phyloP scores from a whole-genome alignment of 1,284 basidiomycete species.

The Calocybe gambosa region DNA sequence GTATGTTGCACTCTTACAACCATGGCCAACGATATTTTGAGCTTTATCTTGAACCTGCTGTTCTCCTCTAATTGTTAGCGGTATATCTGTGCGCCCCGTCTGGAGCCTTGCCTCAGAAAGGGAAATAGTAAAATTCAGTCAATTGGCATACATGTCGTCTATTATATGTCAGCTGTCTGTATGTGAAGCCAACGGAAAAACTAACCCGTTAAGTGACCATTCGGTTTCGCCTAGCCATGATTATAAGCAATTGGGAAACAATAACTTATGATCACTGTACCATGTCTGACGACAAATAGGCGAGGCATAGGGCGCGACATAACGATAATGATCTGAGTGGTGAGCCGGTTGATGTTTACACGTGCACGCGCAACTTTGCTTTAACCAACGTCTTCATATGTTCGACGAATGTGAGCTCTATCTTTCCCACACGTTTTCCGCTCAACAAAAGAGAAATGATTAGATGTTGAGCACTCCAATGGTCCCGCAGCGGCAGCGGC shows the following conservation, averaged over 20 bases:
- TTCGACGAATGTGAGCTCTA: constrained; percentile 77
- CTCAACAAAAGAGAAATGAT: constrained; percentile 6
- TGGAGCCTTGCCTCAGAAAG: constrained; percentile 23
- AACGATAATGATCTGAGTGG: constrained; percentile 3
- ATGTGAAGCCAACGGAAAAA: constrained; percentile 4
- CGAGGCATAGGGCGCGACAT: constrained; percentile 61
- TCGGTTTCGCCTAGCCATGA: constrained; percentile 74
- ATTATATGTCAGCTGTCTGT: constrained; percentile 1
- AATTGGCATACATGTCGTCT: constrained; percentile 65
- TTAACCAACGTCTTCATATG: constrained; percentile 36
- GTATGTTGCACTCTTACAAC: constrained; percentile 47
- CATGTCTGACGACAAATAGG: constrained; percentile 74
- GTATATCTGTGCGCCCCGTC: constrained; percentile 87
- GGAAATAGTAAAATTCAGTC: background rate
- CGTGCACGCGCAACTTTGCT: constrained; percentile 1
- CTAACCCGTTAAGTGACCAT: constrained; percentile 85
- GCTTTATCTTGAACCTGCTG: constrained; percentile 65
- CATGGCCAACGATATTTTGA: constrained; percentile 63
- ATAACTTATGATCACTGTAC: constrained; percentile 28
- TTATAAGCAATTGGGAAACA: background rate
- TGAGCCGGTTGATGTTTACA: background rate
- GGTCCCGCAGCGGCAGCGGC: constrained; percentile 37
- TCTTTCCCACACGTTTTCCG: constrained; percentile 3
- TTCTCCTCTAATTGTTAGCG: constrained; percentile 79
- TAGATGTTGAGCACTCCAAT: constrained; percentile 82